Evolutionary conservation across 1,284 basidiomycete species (phyloP).

Genomic region (Leucoagaricus sp.): DNA sequence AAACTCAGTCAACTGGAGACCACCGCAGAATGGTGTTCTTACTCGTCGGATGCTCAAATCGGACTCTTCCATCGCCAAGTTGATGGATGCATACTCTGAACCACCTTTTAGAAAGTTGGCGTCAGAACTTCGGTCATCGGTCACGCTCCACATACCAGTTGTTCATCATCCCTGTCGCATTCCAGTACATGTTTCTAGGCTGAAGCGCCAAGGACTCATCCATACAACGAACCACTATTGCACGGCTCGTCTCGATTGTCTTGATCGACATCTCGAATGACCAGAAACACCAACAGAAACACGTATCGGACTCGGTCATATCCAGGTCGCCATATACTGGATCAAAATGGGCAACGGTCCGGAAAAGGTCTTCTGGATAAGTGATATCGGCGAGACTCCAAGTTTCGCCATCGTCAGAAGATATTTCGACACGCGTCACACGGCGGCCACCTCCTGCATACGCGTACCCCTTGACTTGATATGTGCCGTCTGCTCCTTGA

Average conservation of each 20-base stretch:
- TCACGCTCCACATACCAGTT: slow-evolving; percentile 35
- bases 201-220: slow-evolving; percentile 56
- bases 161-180: slow-evolving; percentile 63
- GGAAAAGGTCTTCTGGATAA: slow-evolving; percentile 56
- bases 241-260: slow-evolving; percentile 36
- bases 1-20: background rate
- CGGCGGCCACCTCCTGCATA: slow-evolving; percentile 69
- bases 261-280: slow-evolving; percentile 40
- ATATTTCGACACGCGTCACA: slow-evolving; percentile 61
- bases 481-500: slow-evolving; percentile 23
- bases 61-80: slow-evolving; percentile 35
- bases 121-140: background rate
- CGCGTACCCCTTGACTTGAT: slow-evolving; percentile 57
- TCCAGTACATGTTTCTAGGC: slow-evolving; percentile 55
- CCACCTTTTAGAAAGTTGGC: slow-evolving; percentile 40
- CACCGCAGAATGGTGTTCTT: background rate
- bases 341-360: slow-evolving; percentile 29
- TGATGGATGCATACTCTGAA: slow-evolving; percentile 58
- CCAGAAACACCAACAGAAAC: slow-evolving; percentile 73
- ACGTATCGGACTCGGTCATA: slow-evolving; percentile 53
- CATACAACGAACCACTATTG: slow-evolving; percentile 57
- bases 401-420: slow-evolving; percentile 56
- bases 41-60: slow-evolving; percentile 64
- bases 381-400: slow-evolving; percentile 53
- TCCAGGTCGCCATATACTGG: slow-evolving; percentile 41